A percentile compares a stretch with the other conserved stretches of the same genome.
Evolutionary conservation across 2,329 filamentous ascomycete genomes (phyloP).

Genomic region (Coniochaeta sp.): DNA sequence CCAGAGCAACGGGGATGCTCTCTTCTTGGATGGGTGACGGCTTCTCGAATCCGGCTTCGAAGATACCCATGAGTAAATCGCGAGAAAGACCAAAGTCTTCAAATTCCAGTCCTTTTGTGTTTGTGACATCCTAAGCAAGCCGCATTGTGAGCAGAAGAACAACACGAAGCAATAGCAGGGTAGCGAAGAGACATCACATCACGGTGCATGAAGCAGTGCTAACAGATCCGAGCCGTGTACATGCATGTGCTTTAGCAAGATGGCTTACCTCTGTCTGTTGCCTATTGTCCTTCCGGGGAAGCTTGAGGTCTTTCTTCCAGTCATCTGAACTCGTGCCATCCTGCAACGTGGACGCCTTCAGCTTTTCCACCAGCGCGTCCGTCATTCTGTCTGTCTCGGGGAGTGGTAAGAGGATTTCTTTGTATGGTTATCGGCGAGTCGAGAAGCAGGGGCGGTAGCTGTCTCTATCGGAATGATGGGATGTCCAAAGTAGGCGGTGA

Average conservation of each 20-base stretch:
- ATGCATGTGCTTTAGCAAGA: not conserved
- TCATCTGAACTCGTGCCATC: conserved; percentile 35
- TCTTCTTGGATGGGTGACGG: conserved; percentile 99
- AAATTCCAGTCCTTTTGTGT: conserved; percentile 94
- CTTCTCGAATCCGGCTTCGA: conserved; percentile 97
- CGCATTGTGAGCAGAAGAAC: not conserved
- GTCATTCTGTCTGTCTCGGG: conserved; percentile 26
- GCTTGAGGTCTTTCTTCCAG: conserved; percentile 67
- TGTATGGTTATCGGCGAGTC: not conserved
- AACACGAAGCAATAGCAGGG: not conserved
- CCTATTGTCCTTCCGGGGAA: conserved; percentile 67
- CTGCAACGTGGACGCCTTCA: conserved; percentile 40
- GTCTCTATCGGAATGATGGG: not conserved
- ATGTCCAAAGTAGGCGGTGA: not conserved
- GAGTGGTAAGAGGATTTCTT: conserved; percentile 3
- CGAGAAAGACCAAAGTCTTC: conserved; percentile 95
- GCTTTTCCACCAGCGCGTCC: conserved; percentile 42
- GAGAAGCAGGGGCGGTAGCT: not conserved
- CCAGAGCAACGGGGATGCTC: conserved; percentile 92
- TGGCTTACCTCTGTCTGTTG: conserved; percentile 68
- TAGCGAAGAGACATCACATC: no score
- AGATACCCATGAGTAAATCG: conserved; percentile 96
- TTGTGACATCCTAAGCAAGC: conserved; percentile 76
- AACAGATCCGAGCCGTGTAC: conserved; percentile 1
- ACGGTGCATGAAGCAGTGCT: no score